Conservation (phyloP, 768 basidiomycete species). For the Termitomyces sp. region DNA sequence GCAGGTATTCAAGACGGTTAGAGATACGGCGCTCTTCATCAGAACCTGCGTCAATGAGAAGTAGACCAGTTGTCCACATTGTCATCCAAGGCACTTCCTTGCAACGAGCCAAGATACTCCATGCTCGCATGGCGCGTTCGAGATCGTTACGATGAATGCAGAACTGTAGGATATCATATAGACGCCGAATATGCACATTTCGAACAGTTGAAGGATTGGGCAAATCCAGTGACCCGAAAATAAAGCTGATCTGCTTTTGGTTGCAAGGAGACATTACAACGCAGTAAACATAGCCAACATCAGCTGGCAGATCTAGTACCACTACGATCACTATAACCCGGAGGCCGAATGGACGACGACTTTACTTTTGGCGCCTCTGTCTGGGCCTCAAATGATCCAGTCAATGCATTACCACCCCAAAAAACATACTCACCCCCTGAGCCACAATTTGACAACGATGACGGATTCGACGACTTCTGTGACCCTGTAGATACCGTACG, state of each 20-base stretch:
- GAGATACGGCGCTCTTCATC: constrained; percentile 22
- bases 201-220: constrained; percentile 48
- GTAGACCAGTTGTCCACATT: constrained; percentile 66
- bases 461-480: constrained; percentile 52
- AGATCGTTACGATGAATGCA: constrained; percentile 64
- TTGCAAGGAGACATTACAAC: constrained; percentile 17
- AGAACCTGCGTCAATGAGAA: constrained; percentile 37
- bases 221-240: constrained; percentile 55
- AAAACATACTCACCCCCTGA: constrained; percentile 19
- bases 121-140: constrained; percentile 57
- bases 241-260: constrained; percentile 33
- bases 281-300: constrained; percentile 13
- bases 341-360: constrained; percentile 59
- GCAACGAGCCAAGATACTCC: constrained; percentile 71
- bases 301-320: constrained; percentile 14
- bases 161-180: constrained; percentile 71
- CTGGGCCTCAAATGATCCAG: constrained; percentile 51
- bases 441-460: constrained; percentile 25
- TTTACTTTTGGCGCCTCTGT: constrained; percentile 67
- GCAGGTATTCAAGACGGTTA: constrained; percentile 52
- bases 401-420: constrained; percentile 21
- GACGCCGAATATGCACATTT: constrained; percentile 65
- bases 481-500: constrained; percentile 38
- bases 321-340: constrained; percentile 9
- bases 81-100: constrained; percentile 71